Evolutionary conservation across 1,284 basidiomycete species (phyloP), one percentile per base, ranked within the genome.

Genomic region (Leccinum solheimii): DNA sequence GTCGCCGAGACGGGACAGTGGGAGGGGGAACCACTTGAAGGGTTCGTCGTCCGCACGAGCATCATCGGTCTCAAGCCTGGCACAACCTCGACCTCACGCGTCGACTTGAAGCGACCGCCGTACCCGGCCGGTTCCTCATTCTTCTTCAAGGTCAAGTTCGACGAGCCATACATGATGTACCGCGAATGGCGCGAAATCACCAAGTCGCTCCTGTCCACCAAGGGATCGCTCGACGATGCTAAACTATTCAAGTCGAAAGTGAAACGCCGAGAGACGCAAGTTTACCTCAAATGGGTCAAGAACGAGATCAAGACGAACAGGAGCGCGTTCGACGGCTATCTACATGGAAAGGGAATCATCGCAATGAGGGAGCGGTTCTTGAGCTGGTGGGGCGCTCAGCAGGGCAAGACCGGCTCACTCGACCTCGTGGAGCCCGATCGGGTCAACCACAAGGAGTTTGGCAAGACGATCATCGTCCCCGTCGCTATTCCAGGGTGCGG

Each of bases 101-200:
- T 13, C 43, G 11, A 48, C 19, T 7, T 7, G 43, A 21, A 48
- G 19, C 43, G 19, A 3, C 83, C 86, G 9, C 94, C 94, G 0
- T 96, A 96, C 71, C 75, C 80, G 0, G 77, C 88, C 0, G 91
- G 91, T 14, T 88, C 92, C 6, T 89, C 93, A 0, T 97, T 98
- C 82, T 98, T 99, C 83, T 99, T 98, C 88, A 99, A 99, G 76
- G 86, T 99, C 79, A 99, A 99, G 76, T 99, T 98, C 75, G 95
- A 98, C 76, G 95, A 99, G 74, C 97, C 97, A 0, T 99, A 99
- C 74, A 88, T 98, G 80, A 97, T 97, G 87, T 98, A 98, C 77
- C 88, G 97, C 56, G 94, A 98, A 73, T 99, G 95, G 95, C 83
- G 97, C 58, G 97, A 99, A 77, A 83, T 97, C 56, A 98, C 97